phyloP scores from a whole-genome alignment of 2,329 filamentous ascomycete species.

The Ascochyta viciae-villosae region DNA sequence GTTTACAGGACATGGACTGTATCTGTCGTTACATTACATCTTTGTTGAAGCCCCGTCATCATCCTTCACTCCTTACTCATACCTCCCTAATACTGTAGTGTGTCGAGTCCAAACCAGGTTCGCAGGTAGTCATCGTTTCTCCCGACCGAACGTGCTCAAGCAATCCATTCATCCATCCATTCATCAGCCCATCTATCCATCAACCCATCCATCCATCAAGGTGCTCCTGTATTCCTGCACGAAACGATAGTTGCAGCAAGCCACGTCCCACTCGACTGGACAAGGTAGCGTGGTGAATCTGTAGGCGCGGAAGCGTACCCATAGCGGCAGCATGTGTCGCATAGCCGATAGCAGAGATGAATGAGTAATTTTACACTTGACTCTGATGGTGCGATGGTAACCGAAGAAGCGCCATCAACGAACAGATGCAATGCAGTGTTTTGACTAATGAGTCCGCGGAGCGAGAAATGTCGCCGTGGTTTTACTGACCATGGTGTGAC shows the following conservation, averaged over 20 bases:
- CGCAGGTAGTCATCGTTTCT: background rate
- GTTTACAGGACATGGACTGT: background rate
- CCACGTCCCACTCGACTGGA: background rate
- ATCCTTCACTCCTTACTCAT: no score
- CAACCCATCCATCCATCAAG: background rate
- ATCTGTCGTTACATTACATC: background rate
- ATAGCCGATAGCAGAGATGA: background rate
- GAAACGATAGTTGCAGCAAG: background rate
- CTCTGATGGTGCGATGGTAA: background rate
- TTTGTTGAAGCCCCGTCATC: background rate
- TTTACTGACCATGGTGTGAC: background rate
- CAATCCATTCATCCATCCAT: no score
- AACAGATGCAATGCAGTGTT: no score
- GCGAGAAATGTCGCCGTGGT: background rate
- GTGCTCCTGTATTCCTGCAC: background rate
- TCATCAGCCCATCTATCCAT: no score
- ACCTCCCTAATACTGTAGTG: background rate
- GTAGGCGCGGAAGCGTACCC: constrained; percentile 3
- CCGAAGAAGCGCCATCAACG: background rate
- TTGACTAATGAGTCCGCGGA: background rate
- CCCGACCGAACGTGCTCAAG: no score
- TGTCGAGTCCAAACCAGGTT: background rate
- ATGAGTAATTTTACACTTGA: background rate
- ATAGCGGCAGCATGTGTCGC: background rate
- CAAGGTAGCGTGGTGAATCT: background rate